Conservation (phyloP, 2,329 filamentous ascomycete species). For the Fonsecaea pugnacius region DNA sequence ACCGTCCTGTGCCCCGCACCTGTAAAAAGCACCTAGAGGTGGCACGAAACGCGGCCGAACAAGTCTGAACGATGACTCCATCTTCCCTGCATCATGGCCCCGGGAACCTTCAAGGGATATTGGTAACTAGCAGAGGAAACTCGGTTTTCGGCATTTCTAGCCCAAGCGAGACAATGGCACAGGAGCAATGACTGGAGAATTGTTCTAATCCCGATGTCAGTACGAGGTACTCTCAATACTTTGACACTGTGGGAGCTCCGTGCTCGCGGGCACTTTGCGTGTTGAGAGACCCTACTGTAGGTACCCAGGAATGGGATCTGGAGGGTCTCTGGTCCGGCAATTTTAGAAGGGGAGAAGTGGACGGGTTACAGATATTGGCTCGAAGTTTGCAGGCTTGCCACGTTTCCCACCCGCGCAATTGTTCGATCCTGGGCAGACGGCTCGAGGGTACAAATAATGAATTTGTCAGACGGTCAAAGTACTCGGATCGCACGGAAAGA, state of each 20-base stretch:
- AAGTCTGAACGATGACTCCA: not conserved
- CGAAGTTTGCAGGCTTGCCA: constrained; percentile 13
- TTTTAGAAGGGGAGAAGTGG: constrained; percentile 6
- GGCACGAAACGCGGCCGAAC: not conserved
- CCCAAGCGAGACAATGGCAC: not conserved
- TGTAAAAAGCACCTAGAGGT: not conserved
- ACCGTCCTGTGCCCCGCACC: not conserved
- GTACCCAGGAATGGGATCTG: constrained; percentile 1
- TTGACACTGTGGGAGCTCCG: not conserved
- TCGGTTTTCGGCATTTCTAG: constrained; percentile 1
- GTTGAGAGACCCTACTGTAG: not conserved
- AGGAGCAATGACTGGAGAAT: not conserved
- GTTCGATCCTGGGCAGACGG: not conserved
- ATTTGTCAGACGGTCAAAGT: not conserved
- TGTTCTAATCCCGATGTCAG: not conserved
- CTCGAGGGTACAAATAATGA: not conserved
- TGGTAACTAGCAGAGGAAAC: not conserved
- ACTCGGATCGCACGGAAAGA: not conserved
- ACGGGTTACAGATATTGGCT: not conserved
- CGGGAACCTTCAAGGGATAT: not conserved
- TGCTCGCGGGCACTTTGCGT: not conserved
- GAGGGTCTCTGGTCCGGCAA: not conserved
- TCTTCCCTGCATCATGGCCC: not conserved
- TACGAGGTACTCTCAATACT: not conserved
- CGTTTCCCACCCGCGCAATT: constrained; percentile 1